A percentile compares a stretch with the other conserved stretches of the same genome.
Evolutionary conservation across 2,329 filamentous ascomycete genomes (phyloP).

Genomic region (Fonsecaea pedrosoi): DNA sequence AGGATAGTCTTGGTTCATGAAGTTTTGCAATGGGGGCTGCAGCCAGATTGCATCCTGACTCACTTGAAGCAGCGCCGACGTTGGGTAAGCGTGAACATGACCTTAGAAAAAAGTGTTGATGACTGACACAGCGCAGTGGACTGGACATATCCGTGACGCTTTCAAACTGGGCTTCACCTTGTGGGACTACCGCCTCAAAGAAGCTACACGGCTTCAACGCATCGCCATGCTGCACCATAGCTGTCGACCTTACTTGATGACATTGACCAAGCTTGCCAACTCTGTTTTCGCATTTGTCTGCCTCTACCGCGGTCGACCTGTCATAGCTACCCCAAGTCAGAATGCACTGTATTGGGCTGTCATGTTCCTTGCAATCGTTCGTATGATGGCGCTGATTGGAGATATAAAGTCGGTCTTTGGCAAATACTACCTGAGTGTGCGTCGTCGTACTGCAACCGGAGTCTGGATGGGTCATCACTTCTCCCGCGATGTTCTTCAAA

Average conservation of each 20-base stretch:
- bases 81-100: conserved; percentile 52
- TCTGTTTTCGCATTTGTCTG: conserved; percentile 21
- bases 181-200: conserved; percentile 15
- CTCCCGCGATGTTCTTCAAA: conserved; percentile 30
- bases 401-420: conserved; percentile 11
- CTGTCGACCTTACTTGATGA: conserved; percentile 33
- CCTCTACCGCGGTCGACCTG: conserved; percentile 17
- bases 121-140: conserved; percentile 33
- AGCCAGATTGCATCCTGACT: conserved; percentile 46
- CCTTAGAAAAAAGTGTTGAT: conserved; percentile 45
- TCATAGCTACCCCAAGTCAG: conserved; percentile 26
- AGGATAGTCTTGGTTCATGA: conserved; percentile 40
- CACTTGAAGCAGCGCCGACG: conserved; percentile 50
- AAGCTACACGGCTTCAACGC: conserved; percentile 27
- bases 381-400: conserved; percentile 6
- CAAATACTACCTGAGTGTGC: conserved; percentile 15
- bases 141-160: conserved; percentile 32
- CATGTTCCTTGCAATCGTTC: conserved; percentile 14
- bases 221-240: conserved; percentile 35
- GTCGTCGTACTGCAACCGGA: conserved; percentile 30
- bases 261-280: conserved; percentile 25
- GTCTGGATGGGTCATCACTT: conserved; percentile 36
- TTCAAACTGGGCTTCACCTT: conserved; percentile 27
- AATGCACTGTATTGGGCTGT: conserved; percentile 19
- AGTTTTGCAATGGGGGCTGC: conserved; percentile 40